Evolutionary conservation across 768 basidiomycete species (phyloP), one percentile per base, ranked within the genome.

Genomic region (Fistulinella prunicolor): DNA sequence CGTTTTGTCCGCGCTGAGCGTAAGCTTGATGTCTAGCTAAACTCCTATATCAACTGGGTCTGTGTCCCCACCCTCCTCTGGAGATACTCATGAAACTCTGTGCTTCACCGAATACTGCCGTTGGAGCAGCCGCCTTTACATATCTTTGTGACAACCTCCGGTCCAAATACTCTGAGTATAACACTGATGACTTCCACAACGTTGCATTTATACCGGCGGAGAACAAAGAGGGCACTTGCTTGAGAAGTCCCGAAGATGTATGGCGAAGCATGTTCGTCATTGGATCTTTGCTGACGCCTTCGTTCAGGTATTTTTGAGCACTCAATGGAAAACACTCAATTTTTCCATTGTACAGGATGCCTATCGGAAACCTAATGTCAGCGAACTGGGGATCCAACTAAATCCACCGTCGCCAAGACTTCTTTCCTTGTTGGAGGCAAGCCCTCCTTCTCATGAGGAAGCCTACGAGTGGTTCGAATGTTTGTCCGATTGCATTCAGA

Each of bases 41-140:
- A 59, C 82, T 95, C 53, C 66, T 93, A 12, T 86, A 80, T 64
- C 70, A 74, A 14, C 70, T 90, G 17, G 87, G 86, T 24, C 63
- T 90, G 22, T 75, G 71, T 22, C 76, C 80, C 5, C 75, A 75
- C 48, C 92, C 92, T 1, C 77, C 83, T 0, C 67, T 94, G 14
- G 66, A 78, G 1, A 70, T 73, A 1, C 64, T 96, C 9, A 72
- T 96, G 2, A 61, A 75, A 12, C 71, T 95, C 2, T 90, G 89
- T 29, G 5, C 32, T 9, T 75, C 86, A 2, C 73, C 74, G 28
- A 73, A 84, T 56, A 43, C 67, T 9, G 61, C 74, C 57, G 62
- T 77, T 23, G 77, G 79, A 10, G 56, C 71, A 7, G 62, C 68
- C 13, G 90, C 91, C 1, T 71, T 96, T 36, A 77, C 79, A 40